Base-by-base conservation (phyloP, 1,139 yeast genomes). In the Yamadazyma friedrichii region DNA sequence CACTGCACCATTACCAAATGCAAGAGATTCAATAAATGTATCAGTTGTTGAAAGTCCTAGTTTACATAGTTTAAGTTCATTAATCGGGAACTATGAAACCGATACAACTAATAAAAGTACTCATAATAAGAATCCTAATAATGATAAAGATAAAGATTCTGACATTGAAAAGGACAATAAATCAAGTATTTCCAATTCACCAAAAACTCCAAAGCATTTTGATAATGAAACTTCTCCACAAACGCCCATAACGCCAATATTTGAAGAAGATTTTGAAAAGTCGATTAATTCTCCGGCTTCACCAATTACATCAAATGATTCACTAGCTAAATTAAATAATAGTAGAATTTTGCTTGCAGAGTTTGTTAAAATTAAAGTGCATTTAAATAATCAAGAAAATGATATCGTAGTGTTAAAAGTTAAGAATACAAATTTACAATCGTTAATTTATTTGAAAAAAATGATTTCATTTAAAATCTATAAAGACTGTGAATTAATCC, bases 321-420 rank as follows among this genome's bases (percentile, higher is more conserved):
- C 11, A 25, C 28, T 4, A 25, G 9, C 9, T 11, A 13, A 34
- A 9, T 15, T 9, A 28, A 15, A 5, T 16, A 9, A 15, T 11
- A 6, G 12, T 24, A 26, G 13, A 9, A 6, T 20, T 15, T 29
- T 30, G 3, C 20, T 31, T 1, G 37, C 51, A 24, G 65, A 60
- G 38, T 54, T 44, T 45, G 53, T 66, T 36, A 65, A 66, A 43
- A 56, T 67, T 36, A 67, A 67, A 46, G 56, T 67, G 16, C 44
- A 50, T 24, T 54, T 67, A 36, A 58, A 63, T 42, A 65, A 66
- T 45, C 47, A 50, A 33, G 67, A 62, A 38, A 58, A 59, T 31
- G 72, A 67, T 42, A 63, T 65, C 12, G 55, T 67, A 13, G 68
- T 61, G 2, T 46, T 66, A 27, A 59, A 58, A 40, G 55, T 66